Percentiles rank a stretch among this genome's conserved stretches.
These are phyloP conservation scores for Knoxia roxburghii DNA, from an alignment of 257 asterid species.

Conservation along the genomic window DNA sequence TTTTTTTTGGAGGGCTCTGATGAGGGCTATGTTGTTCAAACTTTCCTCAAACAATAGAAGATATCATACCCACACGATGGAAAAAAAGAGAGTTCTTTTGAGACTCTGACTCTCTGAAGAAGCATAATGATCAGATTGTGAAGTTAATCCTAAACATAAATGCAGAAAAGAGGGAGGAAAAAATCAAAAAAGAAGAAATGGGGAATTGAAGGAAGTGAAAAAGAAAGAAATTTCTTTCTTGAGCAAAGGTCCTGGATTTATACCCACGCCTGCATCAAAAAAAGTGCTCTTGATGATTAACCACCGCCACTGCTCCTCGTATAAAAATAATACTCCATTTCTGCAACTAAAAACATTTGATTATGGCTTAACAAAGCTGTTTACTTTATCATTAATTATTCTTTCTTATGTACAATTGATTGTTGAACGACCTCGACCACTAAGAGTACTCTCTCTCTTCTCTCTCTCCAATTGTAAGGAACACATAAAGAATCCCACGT, in stretches of 20 bases:
- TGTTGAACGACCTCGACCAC: background rate
- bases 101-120: background rate
- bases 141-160: conserved; percentile 28
- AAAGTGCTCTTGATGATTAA: conserved; percentile 54
- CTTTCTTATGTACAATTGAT: background rate
- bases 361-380: background rate
- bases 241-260: conserved; percentile 63
- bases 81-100: background rate
- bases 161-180: conserved; percentile 16
- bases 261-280: conserved; percentile 78
- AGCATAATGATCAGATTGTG: conserved; percentile 25
- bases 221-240: conserved; percentile 38
- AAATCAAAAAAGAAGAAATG: conserved; percentile 15
- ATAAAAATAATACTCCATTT: conserved; percentile 7
- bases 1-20: conserved; percentile 9
- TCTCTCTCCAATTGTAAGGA: too few species aligned
- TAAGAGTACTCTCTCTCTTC: too few species aligned
- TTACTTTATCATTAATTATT: background rate
- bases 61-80: background rate
- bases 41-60: conserved; percentile 8
- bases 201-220: conserved; percentile 30
- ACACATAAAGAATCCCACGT: too few species aligned
- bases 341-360: background rate
- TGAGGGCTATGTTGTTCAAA: conserved; percentile 12
- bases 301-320: conserved; percentile 51